These are phyloP conservation scores for Monocercomonoides exilis DNA, from an alignment of 78 protist species.

Conservation along the genomic window DNA sequence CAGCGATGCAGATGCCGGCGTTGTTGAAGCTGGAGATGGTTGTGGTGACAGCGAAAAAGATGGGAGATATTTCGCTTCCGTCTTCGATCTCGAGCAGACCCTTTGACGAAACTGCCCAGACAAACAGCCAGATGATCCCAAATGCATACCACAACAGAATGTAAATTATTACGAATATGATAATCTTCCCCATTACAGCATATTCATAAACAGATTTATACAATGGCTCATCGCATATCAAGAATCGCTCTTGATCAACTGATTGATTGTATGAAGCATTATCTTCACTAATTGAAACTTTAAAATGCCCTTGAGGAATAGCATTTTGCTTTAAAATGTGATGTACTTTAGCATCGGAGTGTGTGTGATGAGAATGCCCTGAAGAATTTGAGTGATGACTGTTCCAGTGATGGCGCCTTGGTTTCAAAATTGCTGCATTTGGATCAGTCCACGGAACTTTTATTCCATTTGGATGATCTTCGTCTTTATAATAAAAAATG, in stretches of 20 bases:
- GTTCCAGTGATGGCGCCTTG: not conserved
- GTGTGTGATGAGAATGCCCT: not conserved
- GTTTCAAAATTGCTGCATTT: not conserved
- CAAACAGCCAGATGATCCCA: not conserved
- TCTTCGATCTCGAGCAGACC: not conserved
- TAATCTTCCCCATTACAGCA: not conserved
- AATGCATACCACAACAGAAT: not conserved
- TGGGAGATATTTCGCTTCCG: not conserved
- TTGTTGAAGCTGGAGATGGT: slow-evolving; percentile 22
- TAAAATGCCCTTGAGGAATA: not conserved
- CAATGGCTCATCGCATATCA: not conserved
- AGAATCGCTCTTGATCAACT: not conserved
- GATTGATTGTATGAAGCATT: not conserved
- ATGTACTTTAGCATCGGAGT: not conserved
- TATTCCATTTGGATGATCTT: not conserved
- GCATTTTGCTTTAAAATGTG: not conserved
- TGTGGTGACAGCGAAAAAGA: not conserved
- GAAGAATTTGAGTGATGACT: not conserved
- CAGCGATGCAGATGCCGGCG: not conserved
- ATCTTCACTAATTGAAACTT: not conserved
- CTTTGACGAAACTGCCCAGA: too few relatives aligned
- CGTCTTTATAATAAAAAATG: not conserved
- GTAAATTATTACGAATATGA: not conserved
- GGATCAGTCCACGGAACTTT: not conserved
- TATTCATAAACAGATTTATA: not conserved